Evolutionary conservation across 2,329 filamentous ascomycete species (phyloP).

Genomic region (Epichloe baconii): DNA sequence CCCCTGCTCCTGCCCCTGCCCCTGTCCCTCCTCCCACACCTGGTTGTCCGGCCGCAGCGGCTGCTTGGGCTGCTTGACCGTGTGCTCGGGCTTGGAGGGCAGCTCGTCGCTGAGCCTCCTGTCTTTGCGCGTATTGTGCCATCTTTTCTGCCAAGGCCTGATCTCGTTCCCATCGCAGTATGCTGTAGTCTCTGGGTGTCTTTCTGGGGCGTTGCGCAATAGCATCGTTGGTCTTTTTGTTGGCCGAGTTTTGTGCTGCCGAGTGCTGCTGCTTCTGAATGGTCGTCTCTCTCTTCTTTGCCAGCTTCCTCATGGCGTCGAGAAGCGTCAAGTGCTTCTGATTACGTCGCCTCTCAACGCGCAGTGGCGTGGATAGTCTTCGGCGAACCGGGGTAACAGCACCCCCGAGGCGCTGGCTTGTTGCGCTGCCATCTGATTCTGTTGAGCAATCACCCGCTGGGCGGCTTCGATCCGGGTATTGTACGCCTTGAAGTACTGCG

Average conservation of each 20-base stretch:
- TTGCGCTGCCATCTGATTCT: conserved; percentile 37
- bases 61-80: conserved; percentile 31
- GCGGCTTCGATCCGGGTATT: conserved; percentile 47
- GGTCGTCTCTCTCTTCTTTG: conserved; percentile 81
- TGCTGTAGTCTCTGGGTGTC: conserved; percentile 83
- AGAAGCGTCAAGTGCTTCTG: conserved; percentile 80
- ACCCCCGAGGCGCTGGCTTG: conserved; percentile 32
- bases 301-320: conserved; percentile 88
- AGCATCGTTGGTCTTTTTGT: conserved; percentile 67
- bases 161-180: conserved; percentile 78
- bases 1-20: conserved; percentile 17
- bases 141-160: conserved; percentile 50
- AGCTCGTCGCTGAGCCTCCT: conserved; percentile 42
- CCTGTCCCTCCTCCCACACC: not conserved
- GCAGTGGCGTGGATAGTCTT: conserved; percentile 63
- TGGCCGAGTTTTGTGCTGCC: conserved; percentile 58
- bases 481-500: conserved; percentile 77
- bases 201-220: conserved; percentile 42
- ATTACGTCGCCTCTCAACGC: conserved; percentile 76
- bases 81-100: conserved; percentile 34
- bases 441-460: conserved; percentile 39
- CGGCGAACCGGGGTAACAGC: conserved; percentile 35
- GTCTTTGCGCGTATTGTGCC: conserved; percentile 42
- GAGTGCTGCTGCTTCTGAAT: conserved; percentile 86
- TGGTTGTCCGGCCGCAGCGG: conserved; percentile 24